These are phyloP conservation scores for Trametes villosa DNA, from an alignment of 768 basidiomycete genomes.

Conservation along the genomic window DNA sequence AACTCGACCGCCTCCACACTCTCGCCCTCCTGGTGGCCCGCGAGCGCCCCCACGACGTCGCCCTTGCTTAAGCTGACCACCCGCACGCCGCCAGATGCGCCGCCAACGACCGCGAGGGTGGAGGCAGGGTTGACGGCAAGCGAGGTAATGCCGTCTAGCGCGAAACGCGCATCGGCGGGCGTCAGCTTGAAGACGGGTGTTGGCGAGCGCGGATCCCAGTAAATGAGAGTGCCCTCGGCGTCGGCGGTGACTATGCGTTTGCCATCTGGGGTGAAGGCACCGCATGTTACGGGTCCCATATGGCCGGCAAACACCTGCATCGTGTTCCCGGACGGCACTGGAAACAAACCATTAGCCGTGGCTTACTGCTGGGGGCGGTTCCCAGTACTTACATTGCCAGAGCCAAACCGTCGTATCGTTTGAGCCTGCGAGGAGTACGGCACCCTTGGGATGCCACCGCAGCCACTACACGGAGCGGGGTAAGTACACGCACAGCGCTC, in stretches of 20 bases:
- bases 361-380: background rate
- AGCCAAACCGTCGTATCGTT: constrained; percentile 96
- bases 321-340: constrained; percentile 92
- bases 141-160: constrained; percentile 83
- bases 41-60: constrained; percentile 75
- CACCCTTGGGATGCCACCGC: constrained; percentile 95
- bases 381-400: constrained; percentile 81
- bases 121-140: constrained; percentile 85
- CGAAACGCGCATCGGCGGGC: constrained; percentile 70
- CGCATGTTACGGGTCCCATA: constrained; percentile 79
- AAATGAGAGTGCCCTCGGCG: constrained; percentile 77
- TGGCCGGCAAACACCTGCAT: constrained; percentile 98
- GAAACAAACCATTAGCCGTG: constrained; percentile 3
- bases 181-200: constrained; percentile 83
- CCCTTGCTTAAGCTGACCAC: constrained; percentile 89
- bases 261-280: constrained; percentile 91
- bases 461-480: constrained; percentile 71
- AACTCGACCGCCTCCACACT: constrained; percentile 89
- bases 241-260: constrained; percentile 90
- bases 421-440: constrained; percentile 86
- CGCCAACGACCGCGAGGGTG: constrained; percentile 90
- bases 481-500: constrained; percentile 7
- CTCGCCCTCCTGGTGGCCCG: constrained; percentile 85
- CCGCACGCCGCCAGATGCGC: constrained; percentile 81
- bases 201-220: constrained; percentile 88